Conservation (phyloP, 768 basidiomycete genomes). For the Rubroboletus satanas region DNA sequence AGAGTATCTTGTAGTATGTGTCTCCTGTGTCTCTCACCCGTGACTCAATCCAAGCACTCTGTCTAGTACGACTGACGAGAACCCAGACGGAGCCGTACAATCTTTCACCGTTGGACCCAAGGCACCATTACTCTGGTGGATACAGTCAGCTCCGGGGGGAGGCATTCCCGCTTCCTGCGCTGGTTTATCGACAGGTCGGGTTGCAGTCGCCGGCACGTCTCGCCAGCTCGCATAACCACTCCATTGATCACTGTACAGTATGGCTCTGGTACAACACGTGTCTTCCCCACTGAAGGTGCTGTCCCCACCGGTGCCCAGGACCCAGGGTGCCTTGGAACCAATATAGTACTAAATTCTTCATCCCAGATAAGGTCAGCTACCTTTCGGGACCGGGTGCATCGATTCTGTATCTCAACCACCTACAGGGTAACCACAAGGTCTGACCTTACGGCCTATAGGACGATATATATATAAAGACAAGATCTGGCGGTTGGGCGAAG, state of each 20-base stretch:
- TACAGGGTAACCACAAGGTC: constrained; percentile 41
- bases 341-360: constrained; percentile 51
- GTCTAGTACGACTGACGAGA: constrained; percentile 58
- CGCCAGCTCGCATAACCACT: background rate
- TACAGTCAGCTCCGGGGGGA: constrained; percentile 46
- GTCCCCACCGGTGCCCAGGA: constrained; percentile 27
- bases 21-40: background rate
- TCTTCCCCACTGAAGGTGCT: constrained; percentile 48
- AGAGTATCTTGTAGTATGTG: constrained; percentile 58
- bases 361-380: constrained; percentile 58
- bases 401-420: background rate
- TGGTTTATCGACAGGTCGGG: constrained; percentile 50
- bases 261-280: constrained; percentile 47
- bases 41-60: background rate
- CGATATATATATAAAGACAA: constrained; percentile 37
- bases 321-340: constrained; percentile 25
- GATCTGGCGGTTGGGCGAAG: constrained; percentile 58
- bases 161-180: constrained; percentile 48
- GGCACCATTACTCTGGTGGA: constrained; percentile 44
- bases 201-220: constrained; percentile 51
- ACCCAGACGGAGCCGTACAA: constrained; percentile 43
- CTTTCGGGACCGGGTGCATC: background rate
- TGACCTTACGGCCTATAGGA: too few relatives aligned
- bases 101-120: constrained; percentile 48
- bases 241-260: constrained; percentile 35